Conservation (phyloP, 2,329 filamentous ascomycete species). For the Eutypella sp. region DNA sequence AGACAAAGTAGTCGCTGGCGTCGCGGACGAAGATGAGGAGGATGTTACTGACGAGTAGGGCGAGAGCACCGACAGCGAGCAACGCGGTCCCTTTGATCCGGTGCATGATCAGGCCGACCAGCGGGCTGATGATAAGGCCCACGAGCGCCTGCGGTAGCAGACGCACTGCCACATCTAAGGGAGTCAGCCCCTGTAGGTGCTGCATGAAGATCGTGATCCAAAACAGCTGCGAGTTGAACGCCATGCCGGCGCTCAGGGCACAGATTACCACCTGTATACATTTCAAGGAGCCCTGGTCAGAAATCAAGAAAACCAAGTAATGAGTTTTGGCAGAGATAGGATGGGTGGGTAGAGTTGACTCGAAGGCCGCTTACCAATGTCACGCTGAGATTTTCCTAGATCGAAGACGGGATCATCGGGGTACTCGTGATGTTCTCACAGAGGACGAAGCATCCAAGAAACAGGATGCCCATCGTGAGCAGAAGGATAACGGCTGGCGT, state of each 20-base stretch:
- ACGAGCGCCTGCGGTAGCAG: slow-evolving; percentile 29
- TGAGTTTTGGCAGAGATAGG: too few relatives aligned
- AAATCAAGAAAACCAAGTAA: neutral
- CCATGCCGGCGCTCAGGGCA: slow-evolving; percentile 25
- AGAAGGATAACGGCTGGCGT: slow-evolving; percentile 28
- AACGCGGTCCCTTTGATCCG: slow-evolving; percentile 21
- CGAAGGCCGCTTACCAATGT: slow-evolving; percentile 24
- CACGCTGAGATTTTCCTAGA: slow-evolving; percentile 24
- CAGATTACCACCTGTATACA: slow-evolving; percentile 19
- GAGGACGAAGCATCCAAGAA: slow-evolving; percentile 25
- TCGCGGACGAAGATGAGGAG: slow-evolving; percentile 26
- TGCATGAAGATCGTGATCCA: slow-evolving; percentile 32
- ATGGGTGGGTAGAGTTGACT: too few relatives aligned
- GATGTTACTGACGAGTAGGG: slow-evolving; percentile 23
- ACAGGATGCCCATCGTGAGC: slow-evolving; percentile 24
- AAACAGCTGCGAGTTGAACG: slow-evolving; percentile 28
- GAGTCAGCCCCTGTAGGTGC: slow-evolving; percentile 22
- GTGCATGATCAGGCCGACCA: slow-evolving; percentile 28
- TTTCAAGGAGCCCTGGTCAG: too few relatives aligned
- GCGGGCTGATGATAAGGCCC: slow-evolving; percentile 26
- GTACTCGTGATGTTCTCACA: slow-evolving; percentile 26
- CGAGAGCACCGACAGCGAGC: slow-evolving; percentile 18
- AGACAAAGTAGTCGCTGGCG: slow-evolving; percentile 24
- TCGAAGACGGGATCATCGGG: slow-evolving; percentile 27
- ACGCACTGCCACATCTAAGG: slow-evolving; percentile 26